Base-by-base conservation (phyloP, 129 eudicot species). In the Artemisia annua region DNA sequence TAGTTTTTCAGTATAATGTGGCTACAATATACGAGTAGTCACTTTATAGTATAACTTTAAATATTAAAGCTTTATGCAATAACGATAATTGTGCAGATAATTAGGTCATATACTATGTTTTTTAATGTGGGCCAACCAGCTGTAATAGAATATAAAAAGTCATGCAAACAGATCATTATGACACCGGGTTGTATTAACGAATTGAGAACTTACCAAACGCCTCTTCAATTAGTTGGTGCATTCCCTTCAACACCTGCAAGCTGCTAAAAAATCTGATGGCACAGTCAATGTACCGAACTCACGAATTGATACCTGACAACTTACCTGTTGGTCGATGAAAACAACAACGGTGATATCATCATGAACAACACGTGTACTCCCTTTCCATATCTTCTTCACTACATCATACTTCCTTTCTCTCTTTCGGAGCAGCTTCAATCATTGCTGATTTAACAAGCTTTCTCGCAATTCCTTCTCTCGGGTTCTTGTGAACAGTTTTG, bases 391-490 rank as follows among this genome's bases (percentile, higher is more conserved):
- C 59, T 77, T 86, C 71, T 76, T 85, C 57, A 91, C 80, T 48
- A 83, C 93, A 20, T 72, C 71, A 39, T 91, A 91, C 48, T 76
- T 79, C 74, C 72, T 85, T 63, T 1, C 75, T 66, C 71, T 75
- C 63, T 63, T 75, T 87, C 74, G 75, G 63, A 53, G 89, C 93
- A 5, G 90, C 96, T 66, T 80, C 83, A 11, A 58, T 71, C 83
- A 91, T 55, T 22, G 97, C 96, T 20, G 77, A 59, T 8, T 74
- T 78, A 4, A 85, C 44, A 19, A 91, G 97, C 62, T 96, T 81
- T 57, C 87, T 86, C 44, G 96, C 97, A 75, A 86, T 81, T 20
- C 91, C 96, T 95, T 91, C 28, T 83, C 91, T 76, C 14, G 97
- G 93, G 53, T 72, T 65, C 20, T 79, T 88, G 76, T 83, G 79